Evolutionary conservation across 148 eudicot species (phyloP), one percentile per base, ranked within the genome.

Genomic region (Hydrangea macrophylla): DNA sequence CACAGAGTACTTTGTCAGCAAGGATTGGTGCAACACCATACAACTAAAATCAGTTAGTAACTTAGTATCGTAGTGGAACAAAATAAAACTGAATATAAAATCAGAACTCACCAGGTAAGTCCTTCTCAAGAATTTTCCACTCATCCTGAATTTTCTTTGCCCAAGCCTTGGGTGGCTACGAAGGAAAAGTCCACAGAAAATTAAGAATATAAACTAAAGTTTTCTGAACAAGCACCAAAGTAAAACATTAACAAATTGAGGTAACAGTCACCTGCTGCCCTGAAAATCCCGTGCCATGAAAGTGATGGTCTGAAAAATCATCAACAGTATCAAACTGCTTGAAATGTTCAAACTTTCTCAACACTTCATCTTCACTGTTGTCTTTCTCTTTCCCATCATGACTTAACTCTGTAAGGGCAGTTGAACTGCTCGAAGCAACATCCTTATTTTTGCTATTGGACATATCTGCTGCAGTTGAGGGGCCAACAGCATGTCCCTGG

Each of bases 131-230:
- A 50, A 82, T 84, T 71, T 77, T 88, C 96, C 96, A 90, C 50
- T 90, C 96, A 25, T 88, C 96, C 82, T 88, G 96, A 71, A 90
- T 73, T 73, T 78, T 88, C 83, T 85, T 90, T 36, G 82, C 64
- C 93, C 96, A 90, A 23, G 75, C 25, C 76, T 81, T 85, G n/a
- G 84, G 57, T 30, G 86, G 90, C 93, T 72, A 67, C 51, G 28
- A 74, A 71, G 23, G 55, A 51, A 67, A 53, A 62, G 22, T 33
- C 58, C 17, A 60, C 35, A 31, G 26, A 36, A 55, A 42, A 44
- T 39, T 40, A 65, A 26, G 40, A 40, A 5, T 37, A 62, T 8
- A 15, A 2, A 26, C 56, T 44, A 9, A 18, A 20, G n/a, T 48
- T 15, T 48, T 6, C 5, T 48, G 23, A 9, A 31, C 39, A 31